Conservation (phyloP, 192 early-diverging fungal species). For the Coemansia sp. region DNA sequence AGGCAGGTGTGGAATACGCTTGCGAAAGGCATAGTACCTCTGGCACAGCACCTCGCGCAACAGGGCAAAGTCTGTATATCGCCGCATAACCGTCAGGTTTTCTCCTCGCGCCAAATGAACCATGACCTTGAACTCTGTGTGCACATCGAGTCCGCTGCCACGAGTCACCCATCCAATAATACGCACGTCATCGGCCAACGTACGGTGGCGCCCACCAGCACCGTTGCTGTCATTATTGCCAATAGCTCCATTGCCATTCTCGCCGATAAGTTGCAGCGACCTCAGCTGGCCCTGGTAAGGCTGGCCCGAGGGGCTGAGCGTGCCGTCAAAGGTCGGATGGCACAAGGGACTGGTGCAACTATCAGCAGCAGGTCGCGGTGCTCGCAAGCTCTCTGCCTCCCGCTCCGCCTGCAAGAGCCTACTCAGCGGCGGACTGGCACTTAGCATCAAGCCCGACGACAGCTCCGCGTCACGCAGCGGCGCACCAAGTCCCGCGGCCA, state of each 20-base stretch:
- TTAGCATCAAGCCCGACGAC: slow-evolving; percentile 2
- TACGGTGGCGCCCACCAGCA: slow-evolving; percentile 6
- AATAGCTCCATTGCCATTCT: background rate
- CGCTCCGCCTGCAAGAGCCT: slow-evolving; percentile 43
- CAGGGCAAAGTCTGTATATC: slow-evolving; percentile 52
- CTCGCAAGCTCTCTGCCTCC: slow-evolving; percentile 7
- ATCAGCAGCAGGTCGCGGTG: background rate
- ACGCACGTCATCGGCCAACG: slow-evolving; percentile 46
- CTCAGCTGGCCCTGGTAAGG: background rate
- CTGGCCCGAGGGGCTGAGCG: slow-evolving; percentile 16
- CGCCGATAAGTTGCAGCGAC: slow-evolving; percentile 19
- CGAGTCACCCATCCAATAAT: slow-evolving; percentile 48
- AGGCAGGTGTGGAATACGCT: slow-evolving; percentile 47
- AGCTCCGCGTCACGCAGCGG: background rate
- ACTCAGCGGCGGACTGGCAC: slow-evolving; percentile 27
- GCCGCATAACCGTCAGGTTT: slow-evolving; percentile 43
- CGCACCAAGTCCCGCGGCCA: background rate
- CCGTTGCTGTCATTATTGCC: background rate
- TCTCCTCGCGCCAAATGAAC: slow-evolving; percentile 34
- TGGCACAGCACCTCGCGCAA: slow-evolving; percentile 41
- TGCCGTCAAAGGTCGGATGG: background rate
- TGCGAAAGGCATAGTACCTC: slow-evolving; percentile 34
- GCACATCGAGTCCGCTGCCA: slow-evolving; percentile 48
- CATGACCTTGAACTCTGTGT: slow-evolving; percentile 48
- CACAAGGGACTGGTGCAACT: background rate